These are phyloP conservation scores for Penicillium sp. DNA, from an alignment of 2,329 filamentous ascomycete genomes.

Conservation along the genomic window DNA sequence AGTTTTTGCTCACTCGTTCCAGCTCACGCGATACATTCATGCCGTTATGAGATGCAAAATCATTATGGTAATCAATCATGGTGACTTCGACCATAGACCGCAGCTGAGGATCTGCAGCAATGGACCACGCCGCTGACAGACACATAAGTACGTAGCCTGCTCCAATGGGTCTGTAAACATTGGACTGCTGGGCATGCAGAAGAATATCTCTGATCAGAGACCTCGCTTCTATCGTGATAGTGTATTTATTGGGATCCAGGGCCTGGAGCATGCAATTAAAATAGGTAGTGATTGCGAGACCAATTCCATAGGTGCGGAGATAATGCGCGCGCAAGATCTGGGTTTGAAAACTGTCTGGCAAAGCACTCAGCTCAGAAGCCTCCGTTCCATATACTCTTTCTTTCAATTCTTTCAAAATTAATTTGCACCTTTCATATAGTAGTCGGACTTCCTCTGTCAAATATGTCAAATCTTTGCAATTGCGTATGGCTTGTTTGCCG, in stretches of 20 bases:
- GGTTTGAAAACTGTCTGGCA: constrained; percentile 1
- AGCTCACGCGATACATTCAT: constrained; percentile 3
- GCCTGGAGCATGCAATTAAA: constrained; percentile 36
- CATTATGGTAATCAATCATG: constrained; percentile 27
- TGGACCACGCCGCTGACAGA: constrained; percentile 27
- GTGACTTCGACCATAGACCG: constrained; percentile 14
- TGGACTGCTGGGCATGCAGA: constrained; percentile 26
- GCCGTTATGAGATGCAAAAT: constrained; percentile 18
- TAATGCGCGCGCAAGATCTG: constrained; percentile 30
- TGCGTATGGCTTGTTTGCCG: constrained; percentile 13
- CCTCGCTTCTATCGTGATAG: constrained; percentile 19
- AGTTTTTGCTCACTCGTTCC: constrained; percentile 10
- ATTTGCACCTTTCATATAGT: constrained; percentile 26
- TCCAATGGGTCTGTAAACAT: constrained; percentile 34
- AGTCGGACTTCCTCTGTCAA: constrained; percentile 25
- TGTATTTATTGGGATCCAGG: constrained; percentile 25
- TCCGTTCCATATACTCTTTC: constrained; percentile 15
- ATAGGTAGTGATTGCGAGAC: constrained; percentile 30
- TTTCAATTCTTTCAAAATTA: constrained; percentile 16
- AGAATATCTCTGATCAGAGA: constrained; percentile 30
- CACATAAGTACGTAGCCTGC: constrained; percentile 32
- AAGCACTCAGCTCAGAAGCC: neutral
- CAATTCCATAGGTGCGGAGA: constrained; percentile 36
- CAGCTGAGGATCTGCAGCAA: constrained; percentile 21
- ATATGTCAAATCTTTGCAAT: constrained; percentile 2